A percentile compares a stretch with the other conserved stretches of the same genome.
These are phyloP conservation scores for Ceratobasidium sp. DNA, from an alignment of 1,284 basidiomycete species.

Conservation along the genomic window DNA sequence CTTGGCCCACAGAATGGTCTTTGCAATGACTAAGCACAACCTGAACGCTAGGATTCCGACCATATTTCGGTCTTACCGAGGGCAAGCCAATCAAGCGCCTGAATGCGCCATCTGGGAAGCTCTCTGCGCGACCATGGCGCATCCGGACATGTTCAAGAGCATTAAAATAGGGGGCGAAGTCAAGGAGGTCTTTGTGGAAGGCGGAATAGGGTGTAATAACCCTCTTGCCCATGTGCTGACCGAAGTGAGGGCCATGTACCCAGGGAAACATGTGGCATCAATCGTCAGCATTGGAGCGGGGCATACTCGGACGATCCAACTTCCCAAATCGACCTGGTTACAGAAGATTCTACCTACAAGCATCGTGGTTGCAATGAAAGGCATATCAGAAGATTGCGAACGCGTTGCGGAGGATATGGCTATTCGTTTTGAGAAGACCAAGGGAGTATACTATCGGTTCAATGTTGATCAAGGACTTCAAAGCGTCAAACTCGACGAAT, in stretches of 20 bases:
- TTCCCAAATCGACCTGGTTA: not conserved
- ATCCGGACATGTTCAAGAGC: constrained; percentile 18
- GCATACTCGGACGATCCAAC: not conserved
- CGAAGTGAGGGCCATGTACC: not conserved
- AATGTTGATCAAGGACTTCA: not conserved
- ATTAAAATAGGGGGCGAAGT: constrained; percentile 2
- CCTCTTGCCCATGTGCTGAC: not conserved
- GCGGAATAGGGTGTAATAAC: too few species aligned
- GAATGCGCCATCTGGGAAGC: constrained; percentile 23
- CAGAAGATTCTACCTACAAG: not conserved
- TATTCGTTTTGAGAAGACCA: not conserved
- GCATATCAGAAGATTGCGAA: too few species aligned
- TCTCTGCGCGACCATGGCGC: constrained; percentile 2
- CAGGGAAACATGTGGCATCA: not conserved
- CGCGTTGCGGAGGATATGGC: not conserved
- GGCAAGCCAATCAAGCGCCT: not conserved
- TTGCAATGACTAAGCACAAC: constrained; percentile 15
- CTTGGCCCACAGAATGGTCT: not conserved
- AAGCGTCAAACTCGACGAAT: not conserved
- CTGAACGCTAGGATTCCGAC: not conserved
- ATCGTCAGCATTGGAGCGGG: not conserved
- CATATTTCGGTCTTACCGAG: constrained; percentile 15
- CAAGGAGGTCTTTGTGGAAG: too few species aligned
- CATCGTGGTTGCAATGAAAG: not conserved
- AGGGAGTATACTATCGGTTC: too few species aligned